Conservation (phyloP, 257 asterid species). For the Solanum pinnatisectum region DNA sequence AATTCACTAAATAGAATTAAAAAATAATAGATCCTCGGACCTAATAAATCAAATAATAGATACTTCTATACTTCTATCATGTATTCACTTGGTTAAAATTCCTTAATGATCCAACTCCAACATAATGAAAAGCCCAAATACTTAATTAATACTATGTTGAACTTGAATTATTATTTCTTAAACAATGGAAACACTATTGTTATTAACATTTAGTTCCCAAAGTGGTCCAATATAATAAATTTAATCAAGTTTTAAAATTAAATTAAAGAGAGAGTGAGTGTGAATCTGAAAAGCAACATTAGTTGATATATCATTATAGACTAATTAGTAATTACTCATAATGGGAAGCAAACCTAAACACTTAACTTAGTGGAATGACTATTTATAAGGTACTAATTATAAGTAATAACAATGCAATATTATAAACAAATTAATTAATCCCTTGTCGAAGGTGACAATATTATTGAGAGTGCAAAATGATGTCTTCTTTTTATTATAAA, state of each 20-base stretch:
- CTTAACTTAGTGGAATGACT: neutral
- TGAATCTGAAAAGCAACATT: neutral
- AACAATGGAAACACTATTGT: no score
- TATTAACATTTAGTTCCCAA: neutral
- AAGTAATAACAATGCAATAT: neutral
- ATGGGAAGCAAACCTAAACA: neutral
- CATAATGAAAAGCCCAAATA: no score
- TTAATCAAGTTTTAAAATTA: neutral
- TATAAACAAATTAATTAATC: neutral
- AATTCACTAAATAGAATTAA: neutral
- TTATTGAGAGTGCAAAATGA: conserved; percentile 4
- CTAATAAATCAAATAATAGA: neutral
- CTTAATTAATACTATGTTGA: no score
- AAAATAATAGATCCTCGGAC: neutral
- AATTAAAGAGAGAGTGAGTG: neutral
- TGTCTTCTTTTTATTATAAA: neutral
- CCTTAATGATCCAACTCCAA: no score
- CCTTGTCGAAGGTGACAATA: neutral
- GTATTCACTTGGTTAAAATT: no score
- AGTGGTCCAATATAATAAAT: neutral
- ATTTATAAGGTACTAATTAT: neutral
- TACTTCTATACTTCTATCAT: no score
- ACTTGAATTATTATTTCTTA: no score
- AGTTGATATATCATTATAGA: neutral
- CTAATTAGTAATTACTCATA: neutral